A percentile compares a stretch with the other conserved stretches of the same genome.
Conservation (phyloP, 1,284 basidiomycete species). For the Malassezia slooffiae region DNA sequence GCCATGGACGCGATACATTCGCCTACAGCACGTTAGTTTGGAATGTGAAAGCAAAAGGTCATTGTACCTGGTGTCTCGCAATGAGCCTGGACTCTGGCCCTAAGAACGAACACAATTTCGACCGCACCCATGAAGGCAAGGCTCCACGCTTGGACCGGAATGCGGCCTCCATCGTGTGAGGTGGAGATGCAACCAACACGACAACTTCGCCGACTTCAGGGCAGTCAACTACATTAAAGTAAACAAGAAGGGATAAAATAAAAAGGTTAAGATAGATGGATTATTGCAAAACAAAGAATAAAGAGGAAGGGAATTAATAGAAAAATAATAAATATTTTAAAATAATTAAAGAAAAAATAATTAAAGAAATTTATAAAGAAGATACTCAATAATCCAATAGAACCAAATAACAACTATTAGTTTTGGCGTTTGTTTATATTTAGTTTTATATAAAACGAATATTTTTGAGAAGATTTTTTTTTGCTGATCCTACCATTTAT, state of each 20-base stretch:
- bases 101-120: not conserved
- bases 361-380: not conserved
- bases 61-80: conserved; percentile 7
- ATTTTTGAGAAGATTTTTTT: not conserved
- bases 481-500: not conserved
- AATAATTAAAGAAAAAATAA: not conserved
- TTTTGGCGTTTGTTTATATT: not conserved
- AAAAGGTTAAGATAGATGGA: no score
- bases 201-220: not conserved
- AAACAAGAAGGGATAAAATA: not conserved
- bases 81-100: not conserved
- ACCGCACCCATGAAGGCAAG: not conserved
- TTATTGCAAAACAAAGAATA: not conserved
- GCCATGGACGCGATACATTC: conserved; percentile 50
- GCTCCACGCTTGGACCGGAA: no score
- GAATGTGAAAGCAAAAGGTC: not conserved
- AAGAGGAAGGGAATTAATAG: not conserved
- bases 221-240: not conserved
- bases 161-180: not conserved
- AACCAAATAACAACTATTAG: not conserved
- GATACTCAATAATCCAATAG: not conserved
- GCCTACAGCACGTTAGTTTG: conserved; percentile 1
- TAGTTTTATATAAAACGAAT: not conserved
- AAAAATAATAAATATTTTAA: not conserved
- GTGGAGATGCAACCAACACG: no score